A percentile compares a stretch with the other conserved stretches of the same genome.
Evolutionary conservation across 2,329 filamentous ascomycete species (phyloP).

Genomic region (Sclerotinia subarctica): DNA sequence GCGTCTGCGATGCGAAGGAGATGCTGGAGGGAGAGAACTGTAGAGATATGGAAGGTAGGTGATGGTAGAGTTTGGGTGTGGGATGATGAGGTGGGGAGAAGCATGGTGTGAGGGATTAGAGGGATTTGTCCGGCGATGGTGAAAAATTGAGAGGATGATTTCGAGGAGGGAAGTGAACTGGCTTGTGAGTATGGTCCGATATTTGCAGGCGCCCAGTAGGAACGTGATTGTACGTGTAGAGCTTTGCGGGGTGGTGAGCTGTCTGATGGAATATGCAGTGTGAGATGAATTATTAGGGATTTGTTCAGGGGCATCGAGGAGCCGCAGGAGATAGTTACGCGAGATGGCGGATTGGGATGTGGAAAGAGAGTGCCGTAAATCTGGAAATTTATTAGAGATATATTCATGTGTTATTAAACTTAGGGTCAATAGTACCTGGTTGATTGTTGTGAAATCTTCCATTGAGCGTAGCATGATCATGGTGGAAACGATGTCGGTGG

Average conservation of each 20-base stretch:
- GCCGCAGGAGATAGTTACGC: slow-evolving; percentile 80
- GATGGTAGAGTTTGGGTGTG: background rate
- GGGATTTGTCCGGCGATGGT: slow-evolving; percentile 90
- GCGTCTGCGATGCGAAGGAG: slow-evolving; percentile 77
- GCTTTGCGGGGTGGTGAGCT: slow-evolving; percentile 41
- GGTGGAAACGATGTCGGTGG: slow-evolving; percentile 51
- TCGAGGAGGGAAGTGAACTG: slow-evolving; percentile 51
- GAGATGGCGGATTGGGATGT: slow-evolving; percentile 75
- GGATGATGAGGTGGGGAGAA: slow-evolving; percentile 43
- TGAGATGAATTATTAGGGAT: slow-evolving; percentile 59
- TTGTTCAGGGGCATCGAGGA: slow-evolving; percentile 57
- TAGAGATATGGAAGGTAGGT: slow-evolving; percentile 51
- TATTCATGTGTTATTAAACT: background rate
- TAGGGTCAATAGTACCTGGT: slow-evolving; percentile 44
- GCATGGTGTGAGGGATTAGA: slow-evolving; percentile 77
- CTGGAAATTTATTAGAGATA: slow-evolving; percentile 23
- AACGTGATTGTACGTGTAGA: slow-evolving; percentile 87
- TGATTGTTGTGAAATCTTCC: slow-evolving; percentile 72
- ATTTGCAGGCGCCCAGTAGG: slow-evolving; percentile 97
- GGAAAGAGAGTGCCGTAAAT: slow-evolving; percentile 74
- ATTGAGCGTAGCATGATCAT: slow-evolving; percentile 74
- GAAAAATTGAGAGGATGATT: slow-evolving; percentile 41
- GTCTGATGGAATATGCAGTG: slow-evolving; percentile 28
- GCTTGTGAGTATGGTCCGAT: slow-evolving; percentile 97
- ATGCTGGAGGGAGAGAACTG: slow-evolving; percentile 78